Conservation (phyloP, 805 yeast genomes). For the Wickerhamomyces chaumierensis region DNA sequence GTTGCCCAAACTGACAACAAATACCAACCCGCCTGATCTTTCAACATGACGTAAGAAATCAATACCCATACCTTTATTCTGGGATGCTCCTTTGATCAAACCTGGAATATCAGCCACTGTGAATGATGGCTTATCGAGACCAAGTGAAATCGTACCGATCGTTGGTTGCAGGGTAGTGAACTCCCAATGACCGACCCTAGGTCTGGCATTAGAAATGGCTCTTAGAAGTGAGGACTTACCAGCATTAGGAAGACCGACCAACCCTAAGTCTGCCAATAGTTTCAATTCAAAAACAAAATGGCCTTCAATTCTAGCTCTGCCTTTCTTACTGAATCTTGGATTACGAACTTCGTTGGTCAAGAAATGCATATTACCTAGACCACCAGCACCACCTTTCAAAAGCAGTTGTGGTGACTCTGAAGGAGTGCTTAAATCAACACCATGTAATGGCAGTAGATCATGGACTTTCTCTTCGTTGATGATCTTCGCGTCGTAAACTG, state of each 20-base stretch:
- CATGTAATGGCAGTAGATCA: constrained; percentile 74
- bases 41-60: constrained; percentile 90
- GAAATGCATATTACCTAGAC: constrained; percentile 95
- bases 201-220: constrained; percentile 81
- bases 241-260: constrained; percentile 94
- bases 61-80: constrained; percentile 85
- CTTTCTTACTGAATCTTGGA: constrained; percentile 79
- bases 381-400: constrained; percentile 83
- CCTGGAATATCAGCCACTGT: constrained; percentile 98
- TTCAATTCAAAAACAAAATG: constrained; percentile 75
- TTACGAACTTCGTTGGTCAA: constrained; percentile 73
- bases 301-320: constrained; percentile 58
- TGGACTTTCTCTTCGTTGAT: constrained; percentile 42
- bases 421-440: constrained; percentile 58
- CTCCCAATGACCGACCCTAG: constrained; percentile 93
- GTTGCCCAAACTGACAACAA: constrained; percentile 71
- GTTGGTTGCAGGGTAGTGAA: constrained; percentile 91
- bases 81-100: constrained; percentile 76
- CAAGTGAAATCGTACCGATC: constrained; percentile 71
- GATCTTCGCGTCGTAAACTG: constrained; percentile 48
- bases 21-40: constrained; percentile 80
- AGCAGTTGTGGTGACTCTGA: constrained; percentile 58
- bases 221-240: constrained; percentile 86
- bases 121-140: constrained; percentile 53
- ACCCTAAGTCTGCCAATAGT: constrained; percentile 82